Evolutionary conservation across 306 rosid genomes (phyloP).

Genomic region (Glycine latifolia): DNA sequence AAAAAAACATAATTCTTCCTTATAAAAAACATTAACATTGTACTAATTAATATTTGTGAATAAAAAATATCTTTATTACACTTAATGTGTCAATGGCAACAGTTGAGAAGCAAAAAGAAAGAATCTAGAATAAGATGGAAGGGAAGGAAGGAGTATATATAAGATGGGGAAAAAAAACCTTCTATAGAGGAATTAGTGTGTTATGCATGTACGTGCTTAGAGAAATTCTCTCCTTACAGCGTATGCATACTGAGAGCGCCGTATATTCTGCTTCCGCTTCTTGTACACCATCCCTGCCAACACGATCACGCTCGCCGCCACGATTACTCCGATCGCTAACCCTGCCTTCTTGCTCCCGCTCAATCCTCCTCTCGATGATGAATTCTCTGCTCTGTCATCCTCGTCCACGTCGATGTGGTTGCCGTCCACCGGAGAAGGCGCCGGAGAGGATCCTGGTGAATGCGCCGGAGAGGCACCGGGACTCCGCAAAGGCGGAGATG

Average conservation of each 20-base stretch:
- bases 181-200: too few relatives aligned
- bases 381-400: not conserved
- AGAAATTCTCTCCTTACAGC: slow-evolving; percentile 66
- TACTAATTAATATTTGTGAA: too few relatives aligned
- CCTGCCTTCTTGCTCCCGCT: slow-evolving; percentile 77
- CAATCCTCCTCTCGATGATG: slow-evolving; percentile 67
- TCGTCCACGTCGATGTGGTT: slow-evolving; percentile 22
- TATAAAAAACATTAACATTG: too few relatives aligned
- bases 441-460: not conserved
- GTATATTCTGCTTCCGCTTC: slow-evolving; percentile 76
- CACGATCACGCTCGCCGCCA: slow-evolving; percentile 54
- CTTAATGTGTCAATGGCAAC: too few relatives aligned
- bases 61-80: too few relatives aligned
- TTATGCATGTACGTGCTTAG: slow-evolving; percentile 15
- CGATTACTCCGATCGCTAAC: slow-evolving; percentile 66
- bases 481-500: slow-evolving; percentile 5
- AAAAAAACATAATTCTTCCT: too few relatives aligned
- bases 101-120: too few relatives aligned
- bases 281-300: slow-evolving; percentile 72
- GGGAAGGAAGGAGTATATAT: too few relatives aligned
- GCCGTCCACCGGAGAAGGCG: slow-evolving; percentile 42
- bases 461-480: too few relatives aligned
- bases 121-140: too few relatives aligned
- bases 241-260: slow-evolving; percentile 63
- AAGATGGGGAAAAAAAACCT: too few relatives aligned